Conservation (phyloP, 495 filamentous ascomycete species). For the Penicillium paradoxum region DNA sequence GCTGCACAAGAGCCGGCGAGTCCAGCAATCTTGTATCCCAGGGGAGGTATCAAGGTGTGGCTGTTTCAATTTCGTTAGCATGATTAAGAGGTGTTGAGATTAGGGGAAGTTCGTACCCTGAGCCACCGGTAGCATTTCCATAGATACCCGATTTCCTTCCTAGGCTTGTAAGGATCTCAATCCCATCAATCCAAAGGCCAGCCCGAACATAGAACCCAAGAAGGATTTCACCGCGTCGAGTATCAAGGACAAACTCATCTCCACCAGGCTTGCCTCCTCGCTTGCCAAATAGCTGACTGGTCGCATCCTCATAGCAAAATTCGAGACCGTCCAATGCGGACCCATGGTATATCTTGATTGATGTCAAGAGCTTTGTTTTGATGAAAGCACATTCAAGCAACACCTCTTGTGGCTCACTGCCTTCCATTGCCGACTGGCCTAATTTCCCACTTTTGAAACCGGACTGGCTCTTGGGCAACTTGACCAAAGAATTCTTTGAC, state of each 20-base stretch:
- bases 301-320: constrained; percentile 86
- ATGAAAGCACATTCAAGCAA: constrained; percentile 65
- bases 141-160: constrained; percentile 80
- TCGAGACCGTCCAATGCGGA: constrained; percentile 79
- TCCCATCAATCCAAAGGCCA: constrained; percentile 81
- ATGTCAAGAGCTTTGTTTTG: constrained; percentile 68
- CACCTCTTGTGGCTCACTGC: constrained; percentile 66
- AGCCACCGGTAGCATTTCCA: constrained; percentile 78
- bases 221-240: constrained; percentile 77
- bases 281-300: constrained; percentile 86
- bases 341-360: constrained; percentile 74
- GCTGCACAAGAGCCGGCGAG: constrained; percentile 74
- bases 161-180: constrained; percentile 85
- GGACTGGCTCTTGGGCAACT: constrained; percentile 64
- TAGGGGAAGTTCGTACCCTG: constrained; percentile 55
- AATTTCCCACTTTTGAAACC: constrained; percentile 75
- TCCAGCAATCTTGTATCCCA: constrained; percentile 84
- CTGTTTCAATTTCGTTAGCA: constrained; percentile 42
- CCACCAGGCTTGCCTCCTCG: constrained; percentile 69
- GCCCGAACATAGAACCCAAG: constrained; percentile 82
- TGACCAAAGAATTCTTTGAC: constrained; percentile 66
- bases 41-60: constrained; percentile 82
- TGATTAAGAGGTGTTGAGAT: constrained; percentile 1
- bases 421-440: constrained; percentile 68
- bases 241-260: constrained; percentile 76